Evolutionary conservation across 1,284 basidiomycete species (phyloP), one percentile per base, ranked within the genome.

Genomic region (Tetrapyrgos nigripes): DNA sequence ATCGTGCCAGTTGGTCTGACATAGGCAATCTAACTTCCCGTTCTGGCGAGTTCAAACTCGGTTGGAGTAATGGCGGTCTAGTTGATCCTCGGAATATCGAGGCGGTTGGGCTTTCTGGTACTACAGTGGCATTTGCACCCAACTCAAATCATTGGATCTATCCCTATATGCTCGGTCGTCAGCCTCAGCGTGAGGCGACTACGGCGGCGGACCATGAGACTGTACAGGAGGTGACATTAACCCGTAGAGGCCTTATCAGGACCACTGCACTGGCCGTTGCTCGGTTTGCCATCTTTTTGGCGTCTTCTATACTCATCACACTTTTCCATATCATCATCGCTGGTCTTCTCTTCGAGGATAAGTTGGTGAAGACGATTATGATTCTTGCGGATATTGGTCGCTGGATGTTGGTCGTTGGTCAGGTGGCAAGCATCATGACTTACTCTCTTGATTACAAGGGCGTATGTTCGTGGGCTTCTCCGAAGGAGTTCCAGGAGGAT

Each of bases 391-490:
- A 57, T 24, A 52, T 57, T 37, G 55, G 55, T n/a, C 55, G 50
- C 14, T 57, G 55, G 55, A 6, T 51, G 4, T 33, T 57, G 17
- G 55, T 57, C 14, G 49, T 57, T n/a, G 49, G 55, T 14, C 55
- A 57, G 26, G 23, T 50, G 5, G 33, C 55, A 14, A 57, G 55
- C 31, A 29, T 57, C 40, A 13, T 57, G 47, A 57, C 55, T 28
- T 57, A 57, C 28, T 57, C 55, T 26, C 55, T 57, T 31, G 49
- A 57, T 35, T 57, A 51, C 35, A 57, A 57, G 44, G 55, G 55
- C 14, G 48, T 57, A n/a, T 57, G 48, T 28, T 31, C 55, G 5
- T 57, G 55, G 55, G 55, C 55, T 17, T 31, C 55, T 10, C 49
- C 55, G 5, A 29, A 50, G 21, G 27, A 37, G 8, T 47, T 13